Conservation (phyloP, 73 alveolate genomes). For the Blepharisma japonicum region DNA sequence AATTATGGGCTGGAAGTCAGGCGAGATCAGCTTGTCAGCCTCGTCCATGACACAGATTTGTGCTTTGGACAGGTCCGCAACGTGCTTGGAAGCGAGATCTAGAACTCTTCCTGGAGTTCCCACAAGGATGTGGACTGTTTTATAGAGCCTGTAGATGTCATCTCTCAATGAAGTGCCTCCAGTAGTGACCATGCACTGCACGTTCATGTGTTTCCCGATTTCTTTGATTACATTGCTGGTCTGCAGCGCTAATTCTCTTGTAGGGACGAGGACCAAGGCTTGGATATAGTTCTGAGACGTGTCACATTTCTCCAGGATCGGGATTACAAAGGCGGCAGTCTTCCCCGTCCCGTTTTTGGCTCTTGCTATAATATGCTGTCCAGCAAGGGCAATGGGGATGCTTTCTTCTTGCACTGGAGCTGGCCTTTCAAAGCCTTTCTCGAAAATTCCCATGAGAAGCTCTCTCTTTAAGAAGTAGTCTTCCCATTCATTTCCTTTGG, state of each 20-base stretch:
- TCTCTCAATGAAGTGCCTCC: conserved; percentile 82
- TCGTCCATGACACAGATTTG: conserved; percentile 45
- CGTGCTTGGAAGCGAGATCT: background rate
- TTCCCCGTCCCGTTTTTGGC: conserved; percentile 99
- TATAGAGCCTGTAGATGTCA: conserved; percentile 56
- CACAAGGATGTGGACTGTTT: conserved; percentile 84
- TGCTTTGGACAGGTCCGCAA: conserved; percentile 33
- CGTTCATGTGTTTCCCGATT: conserved; percentile 84
- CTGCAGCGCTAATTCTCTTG: conserved; percentile 96
- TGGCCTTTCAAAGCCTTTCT: conserved; percentile 80
- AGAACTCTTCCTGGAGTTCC: conserved; percentile 86
- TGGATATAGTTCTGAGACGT: conserved; percentile 60
- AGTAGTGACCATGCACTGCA: conserved; percentile 89
- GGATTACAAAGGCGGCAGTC: conserved; percentile 91
- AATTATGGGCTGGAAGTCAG: conserved; percentile 47
- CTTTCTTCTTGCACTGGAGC: conserved; percentile 86
- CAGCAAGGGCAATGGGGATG: conserved; percentile 67
- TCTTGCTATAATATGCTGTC: conserved; percentile 83
- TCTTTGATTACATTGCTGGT: conserved; percentile 80
- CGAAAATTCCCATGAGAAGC: conserved; percentile 79
- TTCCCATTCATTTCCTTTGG: conserved; percentile 86
- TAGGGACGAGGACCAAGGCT: conserved; percentile 85
- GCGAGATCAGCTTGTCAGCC: conserved; percentile 44
- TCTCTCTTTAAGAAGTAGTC: conserved; percentile 67
- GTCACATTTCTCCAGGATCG: conserved; percentile 77